These are phyloP conservation scores for Paecilomyces dactylethromorphus DNA, from an alignment of 2,329 filamentous ascomycete genomes.

Conservation along the genomic window DNA sequence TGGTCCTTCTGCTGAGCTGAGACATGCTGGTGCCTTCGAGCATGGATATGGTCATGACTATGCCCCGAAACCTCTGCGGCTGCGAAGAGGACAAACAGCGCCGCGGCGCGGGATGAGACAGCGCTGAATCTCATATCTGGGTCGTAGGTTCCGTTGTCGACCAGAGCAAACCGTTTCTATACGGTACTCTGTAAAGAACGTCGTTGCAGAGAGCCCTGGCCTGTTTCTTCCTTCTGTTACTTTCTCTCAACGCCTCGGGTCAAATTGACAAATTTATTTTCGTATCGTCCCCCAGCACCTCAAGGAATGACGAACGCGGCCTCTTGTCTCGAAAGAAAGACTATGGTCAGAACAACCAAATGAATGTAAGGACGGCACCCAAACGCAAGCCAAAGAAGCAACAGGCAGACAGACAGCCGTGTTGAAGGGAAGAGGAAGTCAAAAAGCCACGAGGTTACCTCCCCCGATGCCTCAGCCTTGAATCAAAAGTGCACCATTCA, in stretches of 20 bases:
- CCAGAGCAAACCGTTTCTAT: not conserved
- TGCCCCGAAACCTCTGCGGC: constrained; percentile 25
- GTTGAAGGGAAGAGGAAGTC: not conserved
- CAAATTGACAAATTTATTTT: constrained; percentile 3
- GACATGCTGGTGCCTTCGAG: constrained; percentile 15
- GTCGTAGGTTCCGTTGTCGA: not conserved
- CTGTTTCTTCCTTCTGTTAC: not conserved
- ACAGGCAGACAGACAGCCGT: not conserved
- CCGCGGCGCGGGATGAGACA: constrained; percentile 21
- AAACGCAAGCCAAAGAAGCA: not conserved
- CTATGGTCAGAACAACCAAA: constrained; percentile 13
- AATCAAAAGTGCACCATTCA: not conserved
- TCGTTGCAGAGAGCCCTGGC: not conserved
- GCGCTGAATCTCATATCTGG: constrained; percentile 26
- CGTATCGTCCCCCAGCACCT: constrained; percentile 10
- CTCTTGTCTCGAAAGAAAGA: constrained; percentile 12
- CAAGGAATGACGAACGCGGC: constrained; percentile 2
- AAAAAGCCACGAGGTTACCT: not conserved
- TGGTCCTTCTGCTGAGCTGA: not conserved
- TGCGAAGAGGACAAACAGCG: constrained; percentile 30
- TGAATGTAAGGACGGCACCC: constrained; percentile 2
- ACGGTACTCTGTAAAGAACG: not conserved
- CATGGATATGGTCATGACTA: constrained; percentile 22
- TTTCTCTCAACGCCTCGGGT: not conserved
- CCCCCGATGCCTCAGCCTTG: not conserved